Evolutionary conservation across 768 basidiomycete genomes (phyloP).

Genomic region (Melanogaster broomeanus): DNA sequence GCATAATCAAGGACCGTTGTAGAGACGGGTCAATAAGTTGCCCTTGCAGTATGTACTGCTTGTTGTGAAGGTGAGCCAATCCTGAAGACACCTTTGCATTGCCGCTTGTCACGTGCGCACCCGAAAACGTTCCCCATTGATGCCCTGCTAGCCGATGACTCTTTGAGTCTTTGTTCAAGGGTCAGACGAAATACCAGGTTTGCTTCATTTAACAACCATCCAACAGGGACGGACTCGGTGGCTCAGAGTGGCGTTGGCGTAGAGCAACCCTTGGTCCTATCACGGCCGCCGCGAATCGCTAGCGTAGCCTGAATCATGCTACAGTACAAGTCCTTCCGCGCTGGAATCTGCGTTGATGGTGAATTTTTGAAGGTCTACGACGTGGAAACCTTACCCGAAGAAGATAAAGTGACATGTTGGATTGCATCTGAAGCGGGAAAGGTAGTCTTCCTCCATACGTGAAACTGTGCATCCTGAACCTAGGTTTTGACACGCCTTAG

Average conservation of each 20-base stretch:
- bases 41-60: too few relatives aligned
- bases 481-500: background rate
- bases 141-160: background rate
- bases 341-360: slow-evolving; percentile 8
- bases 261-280: too few relatives aligned
- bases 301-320: background rate
- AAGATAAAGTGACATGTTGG: slow-evolving; percentile 12
- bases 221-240: too few relatives aligned
- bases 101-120: too few relatives aligned
- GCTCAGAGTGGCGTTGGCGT: background rate
- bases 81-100: too few relatives aligned
- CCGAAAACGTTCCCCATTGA: too few relatives aligned
- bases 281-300: background rate
- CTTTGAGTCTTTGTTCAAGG: background rate
- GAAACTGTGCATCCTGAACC: background rate
- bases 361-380: background rate
- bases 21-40: too few relatives aligned
- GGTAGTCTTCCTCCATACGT: background rate
- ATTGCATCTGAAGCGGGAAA: slow-evolving; percentile 10
- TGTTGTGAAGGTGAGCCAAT: too few relatives aligned
- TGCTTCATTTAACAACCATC: too few relatives aligned
- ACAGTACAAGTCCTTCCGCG: background rate
- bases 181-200: too few relatives aligned
- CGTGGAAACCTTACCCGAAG: slow-evolving; percentile 4
- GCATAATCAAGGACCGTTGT: too few relatives aligned